phyloP scores from a whole-genome alignment of 371 early-diverging fungal genomes.

The Apophysomyces ossiformis region DNA sequence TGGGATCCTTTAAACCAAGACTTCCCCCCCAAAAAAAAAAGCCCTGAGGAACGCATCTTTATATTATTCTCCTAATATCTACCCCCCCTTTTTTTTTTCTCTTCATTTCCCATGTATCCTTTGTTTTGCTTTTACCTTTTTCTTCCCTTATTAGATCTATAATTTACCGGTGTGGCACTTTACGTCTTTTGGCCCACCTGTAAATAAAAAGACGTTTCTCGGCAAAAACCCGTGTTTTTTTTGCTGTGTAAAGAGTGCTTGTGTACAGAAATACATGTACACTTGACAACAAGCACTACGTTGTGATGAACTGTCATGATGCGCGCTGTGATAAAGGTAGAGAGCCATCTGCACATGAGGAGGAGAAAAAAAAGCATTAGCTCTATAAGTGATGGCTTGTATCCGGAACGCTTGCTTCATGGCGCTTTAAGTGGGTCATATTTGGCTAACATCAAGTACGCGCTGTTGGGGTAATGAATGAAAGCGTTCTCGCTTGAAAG shows the following conservation, averaged over 20 bases:
- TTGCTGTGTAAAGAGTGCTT: slow-evolving; percentile 5
- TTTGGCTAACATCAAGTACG: too few relatives aligned
- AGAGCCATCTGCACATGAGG: too few relatives aligned
- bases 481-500: too few relatives aligned
- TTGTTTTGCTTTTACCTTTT: slow-evolving; percentile 10
- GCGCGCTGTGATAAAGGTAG: too few relatives aligned
- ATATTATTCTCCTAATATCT: not conserved
- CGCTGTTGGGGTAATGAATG: too few relatives aligned
- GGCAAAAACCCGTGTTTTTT: not conserved
- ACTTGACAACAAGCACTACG: not conserved
- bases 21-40: not conserved
- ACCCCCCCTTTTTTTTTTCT: not conserved
- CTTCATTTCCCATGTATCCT: not conserved
- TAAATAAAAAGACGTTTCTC: slow-evolving; percentile 33
- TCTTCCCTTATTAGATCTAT: slow-evolving; percentile 8
- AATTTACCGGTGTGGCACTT: slow-evolving; percentile 28
- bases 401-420: too few relatives aligned
- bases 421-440: too few relatives aligned
- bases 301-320: not conserved
- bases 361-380: too few relatives aligned
- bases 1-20: not conserved
- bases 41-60: slow-evolving; percentile 7
- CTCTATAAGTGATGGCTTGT: too few relatives aligned
- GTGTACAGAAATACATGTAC: slow-evolving; percentile 12
- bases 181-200: slow-evolving; percentile 44